Evolutionary conservation across 1,284 basidiomycete genomes (phyloP).

Genomic region (Bondarzewia mesenterica): DNA sequence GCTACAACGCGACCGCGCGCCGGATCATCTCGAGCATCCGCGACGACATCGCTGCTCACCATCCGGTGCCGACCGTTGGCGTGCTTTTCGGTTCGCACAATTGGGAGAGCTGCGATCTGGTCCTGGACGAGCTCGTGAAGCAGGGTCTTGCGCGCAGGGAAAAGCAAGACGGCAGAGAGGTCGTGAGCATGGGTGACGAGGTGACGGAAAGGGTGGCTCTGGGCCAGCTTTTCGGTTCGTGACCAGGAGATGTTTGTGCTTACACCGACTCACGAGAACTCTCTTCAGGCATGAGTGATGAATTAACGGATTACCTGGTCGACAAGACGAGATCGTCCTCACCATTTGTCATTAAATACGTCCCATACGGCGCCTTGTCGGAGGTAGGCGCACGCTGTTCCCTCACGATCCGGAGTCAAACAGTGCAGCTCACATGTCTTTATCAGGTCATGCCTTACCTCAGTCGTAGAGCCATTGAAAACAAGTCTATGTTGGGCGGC

Average conservation of each 20-base stretch:
- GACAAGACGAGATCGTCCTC: slow-evolving; percentile 43
- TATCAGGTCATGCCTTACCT: slow-evolving; percentile 57
- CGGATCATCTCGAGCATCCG: slow-evolving; percentile 56
- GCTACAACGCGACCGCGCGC: slow-evolving; percentile 66
- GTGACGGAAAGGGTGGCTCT: slow-evolving; percentile 65
- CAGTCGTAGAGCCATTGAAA: slow-evolving; percentile 59
- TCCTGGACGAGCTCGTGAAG: slow-evolving; percentile 54
- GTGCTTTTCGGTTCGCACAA: slow-evolving; percentile 89
- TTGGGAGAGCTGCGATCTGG: slow-evolving; percentile 51
- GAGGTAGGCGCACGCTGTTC: slow-evolving; percentile 43
- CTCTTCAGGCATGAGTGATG: slow-evolving; percentile 34
- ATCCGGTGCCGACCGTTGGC: slow-evolving; percentile 42
- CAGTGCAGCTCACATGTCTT: not conserved
- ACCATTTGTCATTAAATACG: slow-evolving; percentile 79
- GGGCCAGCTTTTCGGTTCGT: slow-evolving; percentile 77
- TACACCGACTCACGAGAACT: not conserved
- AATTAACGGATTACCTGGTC: slow-evolving; percentile 66
- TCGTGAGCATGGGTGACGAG: slow-evolving; percentile 36
- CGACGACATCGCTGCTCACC: slow-evolving; percentile 26
- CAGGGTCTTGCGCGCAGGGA: slow-evolving; percentile 42
- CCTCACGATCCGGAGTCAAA: not conserved
- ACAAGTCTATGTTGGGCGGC: slow-evolving; percentile 54
- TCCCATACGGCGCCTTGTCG: slow-evolving; percentile 71
- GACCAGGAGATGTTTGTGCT: slow-evolving; percentile 7
- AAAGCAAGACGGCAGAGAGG: slow-evolving; percentile 17